Percentiles rank a stretch among this genome's conserved stretches.
Evolutionary conservation across 2,329 filamentous ascomycete species (phyloP).

Genomic region (Pestalotiopsis sp.): DNA sequence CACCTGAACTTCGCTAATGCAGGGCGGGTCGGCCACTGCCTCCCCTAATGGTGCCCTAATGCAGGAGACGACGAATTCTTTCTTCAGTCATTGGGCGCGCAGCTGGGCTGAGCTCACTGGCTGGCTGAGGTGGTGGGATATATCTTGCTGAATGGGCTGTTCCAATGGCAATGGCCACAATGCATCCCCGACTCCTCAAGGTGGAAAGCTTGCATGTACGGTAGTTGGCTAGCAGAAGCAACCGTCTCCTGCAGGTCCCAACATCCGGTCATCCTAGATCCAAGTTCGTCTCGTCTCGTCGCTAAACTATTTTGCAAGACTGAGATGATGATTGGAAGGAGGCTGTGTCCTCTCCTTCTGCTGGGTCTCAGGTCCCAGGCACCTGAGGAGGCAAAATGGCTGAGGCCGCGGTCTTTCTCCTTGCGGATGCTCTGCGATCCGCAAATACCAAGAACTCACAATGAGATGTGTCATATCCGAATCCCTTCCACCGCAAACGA

Average conservation of each 20-base stretch:
- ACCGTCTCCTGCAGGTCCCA: conserved; percentile 1
- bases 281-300: not conserved
- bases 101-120: no score
- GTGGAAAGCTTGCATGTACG: not conserved
- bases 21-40: not conserved
- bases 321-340: no score
- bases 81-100: no score
- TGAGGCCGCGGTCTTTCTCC: not conserved
- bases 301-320: not conserved
- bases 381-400: not conserved
- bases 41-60: no score
- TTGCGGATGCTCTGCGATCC: not conserved
- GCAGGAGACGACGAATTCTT: no score
- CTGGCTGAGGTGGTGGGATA: no score
- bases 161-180: no score
- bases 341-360: not conserved
- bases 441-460: not conserved
- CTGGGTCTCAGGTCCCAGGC: not conserved
- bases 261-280: not conserved
- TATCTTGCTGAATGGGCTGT: no score
- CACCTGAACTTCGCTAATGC: not conserved
- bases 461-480: not conserved
- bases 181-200: no score
- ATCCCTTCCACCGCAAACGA: not conserved
- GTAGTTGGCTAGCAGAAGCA: not conserved